phyloP scores from a whole-genome alignment of 1,139 yeast species.

The Arxiozyma slooffiae region DNA sequence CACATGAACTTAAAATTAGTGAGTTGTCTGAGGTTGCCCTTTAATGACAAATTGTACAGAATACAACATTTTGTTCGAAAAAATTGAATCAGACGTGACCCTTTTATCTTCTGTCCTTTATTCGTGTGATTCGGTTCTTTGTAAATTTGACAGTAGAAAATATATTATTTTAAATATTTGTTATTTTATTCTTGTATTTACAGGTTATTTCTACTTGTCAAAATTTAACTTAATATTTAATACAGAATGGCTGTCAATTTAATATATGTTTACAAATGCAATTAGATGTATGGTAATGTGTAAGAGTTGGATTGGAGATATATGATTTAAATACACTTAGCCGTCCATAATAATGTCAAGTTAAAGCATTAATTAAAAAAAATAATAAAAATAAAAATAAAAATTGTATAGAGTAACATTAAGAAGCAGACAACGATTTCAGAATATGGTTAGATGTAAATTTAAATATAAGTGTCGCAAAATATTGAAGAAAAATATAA shows the following conservation, averaged over 20 bases:
- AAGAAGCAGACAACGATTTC: not conserved
- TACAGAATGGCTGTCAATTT: too few species aligned
- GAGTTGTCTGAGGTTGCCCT: slow-evolving; percentile 15
- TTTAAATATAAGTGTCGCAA: not conserved
- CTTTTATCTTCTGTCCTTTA: not conserved
- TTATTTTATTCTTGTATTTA: not conserved
- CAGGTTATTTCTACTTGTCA: not conserved
- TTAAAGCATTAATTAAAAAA: too few species aligned
- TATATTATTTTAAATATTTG: too few species aligned
- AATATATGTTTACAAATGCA: not conserved
- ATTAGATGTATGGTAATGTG: not conserved
- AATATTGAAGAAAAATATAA: too few species aligned
- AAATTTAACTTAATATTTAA: too few species aligned
- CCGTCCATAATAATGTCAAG: not conserved
- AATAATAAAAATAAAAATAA: too few species aligned
- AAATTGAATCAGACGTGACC: slow-evolving; percentile 7
- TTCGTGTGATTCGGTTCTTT: not conserved
- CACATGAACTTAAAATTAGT: slow-evolving; percentile 22
- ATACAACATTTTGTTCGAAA: slow-evolving; percentile 20
- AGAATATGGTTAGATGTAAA: not conserved
- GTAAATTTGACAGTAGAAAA: not conserved
- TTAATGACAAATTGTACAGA: slow-evolving; percentile 19
- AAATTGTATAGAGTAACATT: not conserved
- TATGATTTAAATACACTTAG: not conserved
- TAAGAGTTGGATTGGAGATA: not conserved